Evolutionary conservation across 805 yeast species (phyloP), one percentile per base, ranked within the genome.

Genomic region (Sugiyamaella americana): DNA sequence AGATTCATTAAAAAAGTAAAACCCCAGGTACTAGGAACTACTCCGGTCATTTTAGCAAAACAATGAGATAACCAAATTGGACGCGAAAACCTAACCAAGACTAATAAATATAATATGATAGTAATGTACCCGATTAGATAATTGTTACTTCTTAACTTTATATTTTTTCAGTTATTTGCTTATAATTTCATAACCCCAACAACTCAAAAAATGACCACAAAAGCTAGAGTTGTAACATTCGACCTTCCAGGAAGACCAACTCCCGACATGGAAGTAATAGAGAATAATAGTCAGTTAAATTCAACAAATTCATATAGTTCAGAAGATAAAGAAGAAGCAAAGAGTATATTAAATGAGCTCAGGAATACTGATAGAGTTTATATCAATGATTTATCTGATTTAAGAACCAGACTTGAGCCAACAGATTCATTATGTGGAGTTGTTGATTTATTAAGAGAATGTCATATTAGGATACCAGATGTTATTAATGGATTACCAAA

Each of bases 241-340:
- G 49, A 46, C 39, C 35, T 46, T 34, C 49, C 49, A 5, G 49
- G 49, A 8, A 20, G 43, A 17, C 49, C 49, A 13, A 29, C 49
- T n/a, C 49, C 49, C 3, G 23, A 26, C 13, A 26, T 26, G 32
- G 32, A 26, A 26, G 13, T 26, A 8, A 26, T 13, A 8, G 32
- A 26, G 32, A 26, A 26, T 13, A 26, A 26, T 13, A 26, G 32
- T 26, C n/a, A n/a, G n/a, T n/a, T n/a, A n/a, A n/a, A n/a, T n/a
- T 29, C 34, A 29, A 11, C 37, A 17, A 29, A 29, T n/a, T n/a
- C n/a, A n/a, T n/a, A n/a, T n/a, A 13, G 32, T 26, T 8, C 8
- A 8, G 11, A 5, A 8, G 46, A 43, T 16, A 13, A 35, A 19
- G 44, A 46, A 23, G 41, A 39, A 3, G 49, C 49, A 3, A 41